Conservation (phyloP, 345 rosid species). For the Citrus glauca region DNA sequence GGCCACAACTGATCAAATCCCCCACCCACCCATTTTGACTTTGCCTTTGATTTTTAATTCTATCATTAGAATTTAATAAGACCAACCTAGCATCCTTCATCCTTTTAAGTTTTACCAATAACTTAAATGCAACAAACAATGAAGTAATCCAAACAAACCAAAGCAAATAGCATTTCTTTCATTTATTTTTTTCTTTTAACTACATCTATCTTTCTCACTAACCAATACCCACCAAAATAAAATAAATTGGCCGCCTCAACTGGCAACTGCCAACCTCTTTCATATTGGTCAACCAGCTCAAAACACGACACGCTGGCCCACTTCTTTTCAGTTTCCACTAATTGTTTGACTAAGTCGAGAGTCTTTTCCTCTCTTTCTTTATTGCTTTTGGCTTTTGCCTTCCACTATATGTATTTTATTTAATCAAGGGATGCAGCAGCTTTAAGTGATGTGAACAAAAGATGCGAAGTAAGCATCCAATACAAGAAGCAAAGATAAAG, state of each 20-base stretch:
- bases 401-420: not conserved
- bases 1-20: conserved; percentile 18
- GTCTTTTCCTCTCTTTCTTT: conserved; percentile 5
- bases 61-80: not conserved
- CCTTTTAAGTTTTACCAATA: no score
- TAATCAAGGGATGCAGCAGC: not conserved
- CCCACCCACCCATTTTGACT: conserved; percentile 49
- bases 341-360: conserved; percentile 36
- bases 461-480: conserved; percentile 25
- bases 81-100: not conserved
- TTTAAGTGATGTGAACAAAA: conserved; percentile 12
- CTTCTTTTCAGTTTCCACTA: conserved; percentile 13
- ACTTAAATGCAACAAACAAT: not conserved
- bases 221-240: conserved; percentile 16
- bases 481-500: conserved; percentile 13
- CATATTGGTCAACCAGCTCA: conserved; percentile 39
- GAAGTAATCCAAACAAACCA: not conserved
- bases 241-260: conserved; percentile 22
- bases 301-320: conserved; percentile 40
- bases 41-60: conserved; percentile 8
- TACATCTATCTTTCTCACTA: not conserved
- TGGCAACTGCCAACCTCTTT: conserved; percentile 27
- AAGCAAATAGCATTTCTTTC: not conserved
- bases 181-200: no score
- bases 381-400: not conserved